Evolutionary conservation across 257 asterid genomes (phyloP).

Genomic region (Primulina huaijiensis): DNA sequence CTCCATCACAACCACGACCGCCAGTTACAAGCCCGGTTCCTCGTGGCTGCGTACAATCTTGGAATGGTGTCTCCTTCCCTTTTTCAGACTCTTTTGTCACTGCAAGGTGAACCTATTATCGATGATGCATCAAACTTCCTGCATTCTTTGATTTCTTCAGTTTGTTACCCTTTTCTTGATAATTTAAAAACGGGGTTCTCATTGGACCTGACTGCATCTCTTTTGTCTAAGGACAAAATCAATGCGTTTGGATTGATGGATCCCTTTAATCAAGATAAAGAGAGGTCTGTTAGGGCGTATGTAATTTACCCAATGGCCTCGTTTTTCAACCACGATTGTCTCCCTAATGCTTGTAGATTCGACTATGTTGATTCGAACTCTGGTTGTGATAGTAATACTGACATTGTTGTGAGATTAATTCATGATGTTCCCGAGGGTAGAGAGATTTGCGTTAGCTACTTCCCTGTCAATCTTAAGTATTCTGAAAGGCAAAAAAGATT

Average conservation of each 20-base stretch:
- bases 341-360: constrained; percentile 92
- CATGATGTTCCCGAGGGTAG: constrained; percentile 74
- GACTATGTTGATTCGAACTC: constrained; percentile 63
- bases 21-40: constrained; percentile 50
- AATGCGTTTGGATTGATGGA: constrained; percentile 93
- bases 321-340: constrained; percentile 93
- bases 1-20: constrained; percentile 34
- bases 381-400: constrained; percentile 35
- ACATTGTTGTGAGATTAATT: constrained; percentile 63
- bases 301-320: constrained; percentile 81
- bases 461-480: constrained; percentile 76
- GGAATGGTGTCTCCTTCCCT: constrained; percentile 40
- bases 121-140: constrained; percentile 41
- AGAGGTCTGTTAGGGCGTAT: constrained; percentile 80
- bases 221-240: constrained; percentile 73
- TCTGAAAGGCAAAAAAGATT: constrained; percentile 75
- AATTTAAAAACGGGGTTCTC: constrained; percentile 38
- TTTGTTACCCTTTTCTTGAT: constrained; percentile 32
- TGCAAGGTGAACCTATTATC: constrained; percentile 53
- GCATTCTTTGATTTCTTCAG: constrained; percentile 44
- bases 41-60: constrained; percentile 53
- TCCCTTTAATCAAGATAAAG: constrained; percentile 42
- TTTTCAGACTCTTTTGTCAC: constrained; percentile 55
- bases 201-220: constrained; percentile 58
- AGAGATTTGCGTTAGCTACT: constrained; percentile 85